Percentiles rank a stretch among this genome's conserved stretches.
Evolutionary conservation across 2,329 filamentous ascomycete genomes (phyloP).

Genomic region (Exophiala alcalophila): DNA sequence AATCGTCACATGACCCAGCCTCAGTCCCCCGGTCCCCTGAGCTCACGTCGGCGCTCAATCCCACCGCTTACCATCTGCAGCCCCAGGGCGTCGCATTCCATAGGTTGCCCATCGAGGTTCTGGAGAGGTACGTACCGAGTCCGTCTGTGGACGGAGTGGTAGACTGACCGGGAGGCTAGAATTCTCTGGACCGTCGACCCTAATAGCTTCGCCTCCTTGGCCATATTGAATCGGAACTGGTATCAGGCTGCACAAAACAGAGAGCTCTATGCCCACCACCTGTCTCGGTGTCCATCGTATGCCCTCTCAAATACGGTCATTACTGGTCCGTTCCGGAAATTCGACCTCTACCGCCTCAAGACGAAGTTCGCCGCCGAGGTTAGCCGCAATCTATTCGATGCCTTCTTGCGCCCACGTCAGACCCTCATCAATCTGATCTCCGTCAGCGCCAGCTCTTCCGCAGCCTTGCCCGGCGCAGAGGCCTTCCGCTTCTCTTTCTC

Average conservation of each 20-base stretch:
- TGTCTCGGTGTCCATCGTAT: constrained; percentile 44
- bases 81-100: constrained; percentile 22
- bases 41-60: too few species aligned
- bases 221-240: constrained; percentile 47
- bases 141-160: not conserved
- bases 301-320: constrained; percentile 38
- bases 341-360: constrained; percentile 59
- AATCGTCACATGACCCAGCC: constrained; percentile 12
- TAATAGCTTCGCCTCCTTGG: constrained; percentile 47
- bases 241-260: constrained; percentile 42
- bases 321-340: constrained; percentile 38
- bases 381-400: constrained; percentile 74
- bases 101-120: constrained; percentile 25
- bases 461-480: constrained; percentile 74
- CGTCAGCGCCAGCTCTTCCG: constrained; percentile 78
- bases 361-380: constrained; percentile 66
- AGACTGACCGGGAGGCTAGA: constrained; percentile 33
- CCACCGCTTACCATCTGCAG: too few species aligned
- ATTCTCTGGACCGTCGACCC: constrained; percentile 48
- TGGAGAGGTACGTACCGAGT: constrained; percentile 24
- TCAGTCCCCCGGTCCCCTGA: too few species aligned
- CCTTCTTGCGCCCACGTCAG: constrained; percentile 66
- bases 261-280: constrained; percentile 47
- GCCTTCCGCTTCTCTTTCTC: constrained; percentile 82
- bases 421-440: constrained; percentile 78